Conservation (phyloP, 768 basidiomycete genomes). For the Leccinum subgranulosum region DNA sequence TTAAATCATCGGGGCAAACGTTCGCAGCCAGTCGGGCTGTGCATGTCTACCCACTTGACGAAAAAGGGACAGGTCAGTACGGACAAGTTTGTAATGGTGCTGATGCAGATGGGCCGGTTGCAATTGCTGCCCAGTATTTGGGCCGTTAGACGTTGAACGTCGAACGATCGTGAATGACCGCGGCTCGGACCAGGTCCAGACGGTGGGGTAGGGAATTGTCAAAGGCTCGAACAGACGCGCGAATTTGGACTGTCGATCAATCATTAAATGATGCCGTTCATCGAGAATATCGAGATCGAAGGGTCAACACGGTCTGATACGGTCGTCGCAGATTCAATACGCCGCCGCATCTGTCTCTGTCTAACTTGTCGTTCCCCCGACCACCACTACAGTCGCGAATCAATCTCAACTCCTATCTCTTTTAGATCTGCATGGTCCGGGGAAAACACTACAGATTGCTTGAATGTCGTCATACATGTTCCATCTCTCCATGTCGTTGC, state of each 20-base stretch:
- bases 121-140: not conserved
- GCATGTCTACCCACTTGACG: not conserved
- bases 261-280: constrained; percentile 2
- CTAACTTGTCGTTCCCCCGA: not conserved
- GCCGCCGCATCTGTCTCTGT: not conserved
- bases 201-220: not conserved
- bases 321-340: not conserved
- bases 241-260: not conserved
- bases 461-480: not conserved
- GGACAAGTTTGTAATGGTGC: not conserved
- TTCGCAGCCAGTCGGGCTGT: not conserved
- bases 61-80: not conserved
- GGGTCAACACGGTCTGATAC: constrained; percentile 1
- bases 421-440: not conserved
- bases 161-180: not conserved
- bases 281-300: not conserved
- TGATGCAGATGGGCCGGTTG: not conserved
- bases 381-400: not conserved
- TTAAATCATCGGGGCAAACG: not conserved
- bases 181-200: not conserved
- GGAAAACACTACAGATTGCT: not conserved
- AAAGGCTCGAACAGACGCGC: not conserved
- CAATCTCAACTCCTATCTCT: constrained; percentile 1
- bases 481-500: not conserved
- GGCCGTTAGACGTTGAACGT: not conserved